phyloP scores from a whole-genome alignment of 768 basidiomycete genomes.

The Boletus reticuloceps region DNA sequence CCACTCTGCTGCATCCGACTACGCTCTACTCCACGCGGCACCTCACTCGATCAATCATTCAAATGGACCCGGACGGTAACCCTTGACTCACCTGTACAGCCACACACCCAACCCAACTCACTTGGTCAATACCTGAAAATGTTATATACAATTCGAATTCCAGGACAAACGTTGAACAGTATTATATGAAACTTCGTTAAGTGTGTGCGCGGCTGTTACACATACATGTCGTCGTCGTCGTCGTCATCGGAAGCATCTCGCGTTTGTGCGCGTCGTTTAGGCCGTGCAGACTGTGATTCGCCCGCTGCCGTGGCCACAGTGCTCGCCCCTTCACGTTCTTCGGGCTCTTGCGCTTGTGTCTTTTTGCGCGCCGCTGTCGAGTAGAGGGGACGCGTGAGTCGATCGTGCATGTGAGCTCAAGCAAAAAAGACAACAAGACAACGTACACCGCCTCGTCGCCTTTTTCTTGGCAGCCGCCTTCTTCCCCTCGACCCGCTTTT shows the following conservation, averaged over 20 bases:
- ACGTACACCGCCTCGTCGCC: slow-evolving; percentile 48
- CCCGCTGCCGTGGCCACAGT: background rate
- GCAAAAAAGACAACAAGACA: too few relatives aligned
- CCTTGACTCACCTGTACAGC: too few relatives aligned
- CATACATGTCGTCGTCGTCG: slow-evolving; percentile 1
- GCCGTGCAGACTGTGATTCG: background rate
- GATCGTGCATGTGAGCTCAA: too few relatives aligned
- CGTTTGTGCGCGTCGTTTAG: slow-evolving; percentile 6
- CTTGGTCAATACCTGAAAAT: too few relatives aligned
- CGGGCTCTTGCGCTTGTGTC: slow-evolving; percentile 15
- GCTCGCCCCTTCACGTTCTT: slow-evolving; percentile 4
- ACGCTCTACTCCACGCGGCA: too few relatives aligned
- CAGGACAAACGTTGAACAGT: too few relatives aligned
- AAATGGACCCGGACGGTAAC: too few relatives aligned
- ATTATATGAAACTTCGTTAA: too few relatives aligned
- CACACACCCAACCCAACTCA: too few relatives aligned
- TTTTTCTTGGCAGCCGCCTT: slow-evolving; percentile 76
- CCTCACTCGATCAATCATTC: too few relatives aligned
- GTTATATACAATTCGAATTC: too few relatives aligned
- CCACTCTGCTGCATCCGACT: too few relatives aligned
- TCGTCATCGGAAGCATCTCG: background rate
- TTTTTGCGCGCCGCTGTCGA: slow-evolving; percentile 32
- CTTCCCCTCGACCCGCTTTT: slow-evolving; percentile 82
- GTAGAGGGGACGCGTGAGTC: background rate
- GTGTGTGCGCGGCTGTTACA: background rate